Conservation (phyloP, 202 grass and related monocot species). For the Panicum virgatum region DNA sequence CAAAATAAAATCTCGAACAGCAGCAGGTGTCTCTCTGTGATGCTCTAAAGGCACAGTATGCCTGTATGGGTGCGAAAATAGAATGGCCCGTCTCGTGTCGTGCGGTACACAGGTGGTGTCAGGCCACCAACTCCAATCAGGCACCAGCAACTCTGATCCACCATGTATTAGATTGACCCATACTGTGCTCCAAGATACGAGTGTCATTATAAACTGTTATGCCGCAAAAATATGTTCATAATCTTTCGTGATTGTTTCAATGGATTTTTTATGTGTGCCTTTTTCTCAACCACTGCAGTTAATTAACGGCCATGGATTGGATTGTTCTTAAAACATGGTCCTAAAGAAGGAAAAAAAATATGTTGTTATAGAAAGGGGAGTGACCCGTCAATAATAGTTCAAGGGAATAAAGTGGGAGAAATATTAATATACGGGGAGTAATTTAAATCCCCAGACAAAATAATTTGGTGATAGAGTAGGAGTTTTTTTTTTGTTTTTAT, state of each 20-base stretch:
- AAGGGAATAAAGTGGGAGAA: too few species aligned
- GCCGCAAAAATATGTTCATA: not conserved
- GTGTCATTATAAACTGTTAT: not conserved
- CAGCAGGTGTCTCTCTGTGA: not conserved
- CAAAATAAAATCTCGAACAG: too few species aligned
- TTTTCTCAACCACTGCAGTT: not conserved
- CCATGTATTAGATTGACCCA: not conserved
- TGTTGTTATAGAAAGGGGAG: not conserved
- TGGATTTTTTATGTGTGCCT: not conserved
- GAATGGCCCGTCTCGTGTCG: not conserved
- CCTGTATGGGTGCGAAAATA: not conserved
- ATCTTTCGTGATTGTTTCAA: too few species aligned
- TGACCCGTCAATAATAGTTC: not conserved
- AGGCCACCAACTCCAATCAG: not conserved
- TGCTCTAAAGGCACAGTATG: not conserved
- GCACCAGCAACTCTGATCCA: not conserved
- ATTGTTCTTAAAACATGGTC: not conserved
- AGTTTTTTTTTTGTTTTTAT: too few species aligned
- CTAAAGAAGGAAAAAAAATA: not conserved
- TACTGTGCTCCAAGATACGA: not conserved
- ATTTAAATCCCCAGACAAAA: too few species aligned
- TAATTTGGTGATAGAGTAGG: too few species aligned
- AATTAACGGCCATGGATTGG: not conserved
- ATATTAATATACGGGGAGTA: too few species aligned
- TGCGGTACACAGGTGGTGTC: not conserved